Evolutionary conservation across 139 green algal species (phyloP).

Genomic region (Zygnema circumcarinatum): DNA sequence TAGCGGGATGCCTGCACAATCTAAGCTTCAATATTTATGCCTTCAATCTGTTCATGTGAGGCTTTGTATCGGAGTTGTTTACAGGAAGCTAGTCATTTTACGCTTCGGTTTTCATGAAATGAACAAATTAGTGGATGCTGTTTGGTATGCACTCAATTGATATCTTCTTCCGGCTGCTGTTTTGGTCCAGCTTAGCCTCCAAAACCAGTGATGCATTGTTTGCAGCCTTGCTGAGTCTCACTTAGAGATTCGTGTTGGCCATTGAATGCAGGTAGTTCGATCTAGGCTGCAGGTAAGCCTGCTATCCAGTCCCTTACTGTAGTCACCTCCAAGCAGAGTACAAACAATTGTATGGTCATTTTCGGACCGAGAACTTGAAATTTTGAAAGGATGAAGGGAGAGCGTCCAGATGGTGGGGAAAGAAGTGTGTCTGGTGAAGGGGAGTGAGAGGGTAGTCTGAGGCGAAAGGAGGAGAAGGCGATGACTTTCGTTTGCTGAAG

Average conservation of each 20-base stretch:
- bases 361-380: not conserved
- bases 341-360: slow-evolving; percentile 13
- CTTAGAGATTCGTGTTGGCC: too few relatives aligned
- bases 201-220: too few relatives aligned
- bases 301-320: not conserved
- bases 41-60: not conserved
- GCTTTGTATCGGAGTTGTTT: not conserved
- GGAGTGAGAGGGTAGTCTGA: not conserved
- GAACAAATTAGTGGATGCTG: not conserved
- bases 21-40: not conserved
- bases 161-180: slow-evolving; percentile 1
- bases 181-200: too few relatives aligned
- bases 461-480: not conserved
- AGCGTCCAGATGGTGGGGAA: not conserved
- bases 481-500: too few relatives aligned
- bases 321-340: too few relatives aligned
- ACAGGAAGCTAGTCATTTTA: not conserved
- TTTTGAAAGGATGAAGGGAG: not conserved
- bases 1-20: not conserved
- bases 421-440: not conserved
- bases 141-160: not conserved
- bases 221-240: too few relatives aligned
- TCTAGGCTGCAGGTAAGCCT: slow-evolving; percentile 87
- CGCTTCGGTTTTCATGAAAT: not conserved
- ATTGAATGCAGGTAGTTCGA: slow-evolving; percentile 62